Evolutionary conservation across 208 protist species (phyloP), one percentile per base, ranked within the genome.

Genomic region (Wallacemonas sp.): DNA sequence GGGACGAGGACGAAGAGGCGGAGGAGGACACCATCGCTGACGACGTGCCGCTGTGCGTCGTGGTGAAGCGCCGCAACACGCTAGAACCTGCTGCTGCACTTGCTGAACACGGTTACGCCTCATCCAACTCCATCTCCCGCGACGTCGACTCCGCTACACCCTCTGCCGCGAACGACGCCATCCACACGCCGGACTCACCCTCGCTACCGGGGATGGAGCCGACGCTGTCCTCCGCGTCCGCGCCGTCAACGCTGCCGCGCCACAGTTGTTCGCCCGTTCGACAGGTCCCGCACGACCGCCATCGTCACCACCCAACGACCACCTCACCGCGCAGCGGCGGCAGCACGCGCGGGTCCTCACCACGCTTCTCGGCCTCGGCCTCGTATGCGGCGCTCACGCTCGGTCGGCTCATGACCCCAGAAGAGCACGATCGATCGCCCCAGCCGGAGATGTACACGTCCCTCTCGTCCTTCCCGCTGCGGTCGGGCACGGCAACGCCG

Each of bases 311-410:
- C n/a, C n/a, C n/a, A n/a, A n/a, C n/a, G n/a, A n/a, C n/a, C n/a
- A n/a, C n/a, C n/a, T n/a, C n/a, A 9, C 47, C 4, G 8, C 9
- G n/a, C 24, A 55, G 47, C 47, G 6, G 11, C 26, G 19, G 14
- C 14, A 26, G 26, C 21, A 55, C 47, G 6, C 47, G 30, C 12
- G 47, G 21, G 11, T 55, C 47, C 23, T 55, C 47, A 30, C 47
- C 47, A 24, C 47, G 19, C 17, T 55, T 55, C 17, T 55, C 47
- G 4, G 47, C 47, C 19, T 55, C 47, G 24, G 47, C 47, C 9
- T 55, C 47, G 47, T 55, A 55, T 24, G 47, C 47, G 47, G 47
- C 47, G 6, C 26, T 55, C 23, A 55, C 47, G 30, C 47, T 55
- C 11, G 47, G 47, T 17, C 4, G 30, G 24, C 26, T 55, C 14